Conservation (phyloP, 2,329 filamentous ascomycete genomes). For the Fusarium proliferatum region DNA sequence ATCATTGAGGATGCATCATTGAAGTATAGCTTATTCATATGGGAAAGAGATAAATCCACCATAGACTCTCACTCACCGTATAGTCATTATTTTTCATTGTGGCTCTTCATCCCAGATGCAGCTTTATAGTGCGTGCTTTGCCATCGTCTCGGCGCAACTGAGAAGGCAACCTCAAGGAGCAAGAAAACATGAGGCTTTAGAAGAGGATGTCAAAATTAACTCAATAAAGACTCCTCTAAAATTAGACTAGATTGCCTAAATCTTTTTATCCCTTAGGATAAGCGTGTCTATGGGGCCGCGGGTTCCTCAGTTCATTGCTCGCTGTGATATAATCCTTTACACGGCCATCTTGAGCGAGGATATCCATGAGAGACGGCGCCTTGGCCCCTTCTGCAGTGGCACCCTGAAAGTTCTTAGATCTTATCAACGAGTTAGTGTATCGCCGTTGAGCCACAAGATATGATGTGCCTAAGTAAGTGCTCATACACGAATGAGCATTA, state of each 20-base stretch:
- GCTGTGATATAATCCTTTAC: slow-evolving; percentile 43
- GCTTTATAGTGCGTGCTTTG: too few species aligned
- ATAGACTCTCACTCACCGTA: too few species aligned
- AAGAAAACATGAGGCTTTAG: not conserved
- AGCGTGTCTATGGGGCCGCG: too few species aligned
- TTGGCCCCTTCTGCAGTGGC: slow-evolving; percentile 58
- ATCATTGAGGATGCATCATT: not conserved
- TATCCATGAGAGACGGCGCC: slow-evolving; percentile 56
- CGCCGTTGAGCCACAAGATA: too few species aligned
- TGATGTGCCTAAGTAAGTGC: too few species aligned
- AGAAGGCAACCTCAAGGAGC: too few species aligned
- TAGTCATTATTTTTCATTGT: not conserved
- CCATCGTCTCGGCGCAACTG: too few species aligned
- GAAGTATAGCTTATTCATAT: not conserved
- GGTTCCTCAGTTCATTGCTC: not conserved
- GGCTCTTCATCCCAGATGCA: too few species aligned
- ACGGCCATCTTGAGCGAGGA: slow-evolving; percentile 46
- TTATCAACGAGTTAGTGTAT: too few species aligned
- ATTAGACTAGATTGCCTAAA: not conserved
- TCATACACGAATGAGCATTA: too few species aligned
- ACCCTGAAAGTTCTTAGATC: slow-evolving; percentile 46
- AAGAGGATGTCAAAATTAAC: not conserved
- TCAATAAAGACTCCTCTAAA: not conserved
- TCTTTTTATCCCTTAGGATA: not conserved
- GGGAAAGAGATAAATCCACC: not conserved